Conservation (phyloP, 2,329 filamentous ascomycete genomes). For the Clarireedia paspali region DNA sequence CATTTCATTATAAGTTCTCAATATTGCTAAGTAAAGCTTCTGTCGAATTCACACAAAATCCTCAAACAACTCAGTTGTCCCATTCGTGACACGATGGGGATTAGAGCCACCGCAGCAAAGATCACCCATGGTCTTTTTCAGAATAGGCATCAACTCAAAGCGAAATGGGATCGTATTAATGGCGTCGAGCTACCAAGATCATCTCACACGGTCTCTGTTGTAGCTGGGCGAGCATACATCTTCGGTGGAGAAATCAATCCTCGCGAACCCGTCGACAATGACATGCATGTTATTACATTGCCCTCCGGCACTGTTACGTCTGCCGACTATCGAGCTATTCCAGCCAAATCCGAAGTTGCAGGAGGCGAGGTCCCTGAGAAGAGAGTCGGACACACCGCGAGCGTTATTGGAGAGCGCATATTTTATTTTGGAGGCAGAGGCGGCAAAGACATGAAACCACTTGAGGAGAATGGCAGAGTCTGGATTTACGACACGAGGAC, state of each 20-base stretch:
- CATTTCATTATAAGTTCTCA: too few species aligned
- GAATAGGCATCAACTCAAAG: conserved; percentile 35
- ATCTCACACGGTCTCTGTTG: conserved; percentile 61
- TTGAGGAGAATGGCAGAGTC: conserved; percentile 67
- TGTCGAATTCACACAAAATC: too few species aligned
- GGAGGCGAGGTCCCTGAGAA: conserved; percentile 50
- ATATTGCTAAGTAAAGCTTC: too few species aligned
- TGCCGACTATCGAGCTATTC: conserved; percentile 52
- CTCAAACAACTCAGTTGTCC: not conserved
- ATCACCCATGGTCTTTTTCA: conserved; percentile 22
- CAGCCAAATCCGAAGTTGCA: conserved; percentile 36
- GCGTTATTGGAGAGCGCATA: conserved; percentile 60
- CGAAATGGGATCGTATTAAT: conserved; percentile 52
- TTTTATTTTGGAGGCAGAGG: conserved; percentile 78
- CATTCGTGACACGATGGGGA: conserved; percentile 20
- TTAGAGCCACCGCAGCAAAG: conserved; percentile 17
- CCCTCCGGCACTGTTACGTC: conserved; percentile 45
- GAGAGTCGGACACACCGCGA: conserved; percentile 66
- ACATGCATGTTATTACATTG: conserved; percentile 59
- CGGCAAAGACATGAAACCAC: conserved; percentile 57
- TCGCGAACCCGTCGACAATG: conserved; percentile 62
- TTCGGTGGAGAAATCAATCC: conserved; percentile 70
- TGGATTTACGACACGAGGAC: conserved; percentile 66
- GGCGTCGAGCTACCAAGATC: conserved; percentile 57
- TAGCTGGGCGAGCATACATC: conserved; percentile 53